A percentile compares a stretch with the other conserved stretches of the same genome.
phyloP scores from a whole-genome alignment of 441 rosid genomes.

The Euphorbia schlechtendalii region DNA sequence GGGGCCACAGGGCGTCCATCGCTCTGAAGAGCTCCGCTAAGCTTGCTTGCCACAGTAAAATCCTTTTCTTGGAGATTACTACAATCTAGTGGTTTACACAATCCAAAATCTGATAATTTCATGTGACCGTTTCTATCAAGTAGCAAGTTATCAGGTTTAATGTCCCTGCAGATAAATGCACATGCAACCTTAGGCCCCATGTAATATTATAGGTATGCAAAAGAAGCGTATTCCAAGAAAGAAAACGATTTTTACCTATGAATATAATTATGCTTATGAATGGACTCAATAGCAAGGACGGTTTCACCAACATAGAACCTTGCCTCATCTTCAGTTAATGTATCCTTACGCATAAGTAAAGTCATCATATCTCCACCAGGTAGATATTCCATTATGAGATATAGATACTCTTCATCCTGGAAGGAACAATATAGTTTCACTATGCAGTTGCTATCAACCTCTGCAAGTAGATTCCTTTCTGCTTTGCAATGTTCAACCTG shows the following conservation, averaged over 20 bases:
- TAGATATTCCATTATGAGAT: slow-evolving; percentile 91
- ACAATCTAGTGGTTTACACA: slow-evolving; percentile 91
- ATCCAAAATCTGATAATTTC: slow-evolving; percentile 93
- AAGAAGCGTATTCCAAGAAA: slow-evolving; percentile 6
- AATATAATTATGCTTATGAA: slow-evolving; percentile 89
- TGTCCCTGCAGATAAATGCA: slow-evolving; percentile 58
- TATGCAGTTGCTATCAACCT: slow-evolving; percentile 95
- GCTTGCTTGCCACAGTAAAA: slow-evolving; percentile 51
- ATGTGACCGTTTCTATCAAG: slow-evolving; percentile 88
- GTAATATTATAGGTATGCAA: slow-evolving; percentile 9
- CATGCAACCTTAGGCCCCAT: too few species aligned
- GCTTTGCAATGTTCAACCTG: slow-evolving; percentile 99
- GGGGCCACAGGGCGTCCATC: slow-evolving; percentile 88
- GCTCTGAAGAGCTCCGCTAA: slow-evolving; percentile 87
- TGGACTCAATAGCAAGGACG: slow-evolving; percentile 88
- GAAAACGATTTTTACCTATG: slow-evolving; percentile 56
- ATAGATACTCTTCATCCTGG: slow-evolving; percentile 84
- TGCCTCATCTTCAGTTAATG: slow-evolving; percentile 88
- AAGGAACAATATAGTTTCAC: slow-evolving; percentile 75
- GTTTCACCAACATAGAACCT: slow-evolving; percentile 93
- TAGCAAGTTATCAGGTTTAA: slow-evolving; percentile 91
- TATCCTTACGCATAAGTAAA: slow-evolving; percentile 87
- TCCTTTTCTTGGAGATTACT: slow-evolving; percentile 88
- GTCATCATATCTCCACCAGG: slow-evolving; percentile 99
- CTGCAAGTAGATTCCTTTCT: slow-evolving; percentile 94